These are phyloP conservation scores for Wickerhamomyces chambardii DNA, from an alignment of 805 yeast genomes.

Conservation along the genomic window DNA sequence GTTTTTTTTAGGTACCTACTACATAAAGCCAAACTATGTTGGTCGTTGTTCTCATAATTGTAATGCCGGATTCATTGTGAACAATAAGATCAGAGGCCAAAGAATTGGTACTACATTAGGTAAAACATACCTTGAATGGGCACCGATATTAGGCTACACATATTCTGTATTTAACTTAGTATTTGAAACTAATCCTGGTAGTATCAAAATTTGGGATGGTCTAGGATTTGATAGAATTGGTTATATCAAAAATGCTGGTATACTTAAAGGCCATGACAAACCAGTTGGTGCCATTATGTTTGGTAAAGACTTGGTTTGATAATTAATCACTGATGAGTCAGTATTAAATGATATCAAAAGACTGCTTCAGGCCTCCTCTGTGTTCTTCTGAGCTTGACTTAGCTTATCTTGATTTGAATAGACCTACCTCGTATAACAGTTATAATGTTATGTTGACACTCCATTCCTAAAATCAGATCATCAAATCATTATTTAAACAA, in stretches of 20 bases:
- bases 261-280: conserved; percentile 51
- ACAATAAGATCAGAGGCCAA: conserved; percentile 46
- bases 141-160: conserved; percentile 69
- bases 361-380: too few relatives aligned
- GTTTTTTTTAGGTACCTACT: conserved; percentile 61
- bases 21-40: conserved; percentile 77
- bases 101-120: conserved; percentile 72
- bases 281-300: conserved; percentile 72
- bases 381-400: too few relatives aligned
- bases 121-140: conserved; percentile 54
- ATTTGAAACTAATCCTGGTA: conserved; percentile 71
- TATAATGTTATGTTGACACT: too few relatives aligned
- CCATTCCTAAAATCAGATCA: too few relatives aligned
- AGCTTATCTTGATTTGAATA: too few relatives aligned
- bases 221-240: conserved; percentile 82
- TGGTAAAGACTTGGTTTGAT: conserved; percentile 47
- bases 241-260: conserved; percentile 61
- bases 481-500: too few relatives aligned
- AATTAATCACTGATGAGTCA: background rate
- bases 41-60: conserved; percentile 85
- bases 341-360: too few relatives aligned
- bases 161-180: conserved; percentile 87
- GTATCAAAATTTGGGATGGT: conserved; percentile 71
- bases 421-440: too few relatives aligned
- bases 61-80: conserved; percentile 81